Conservation (phyloP, 2,329 filamentous ascomycete genomes). For the Fusarium mundagurra region DNA sequence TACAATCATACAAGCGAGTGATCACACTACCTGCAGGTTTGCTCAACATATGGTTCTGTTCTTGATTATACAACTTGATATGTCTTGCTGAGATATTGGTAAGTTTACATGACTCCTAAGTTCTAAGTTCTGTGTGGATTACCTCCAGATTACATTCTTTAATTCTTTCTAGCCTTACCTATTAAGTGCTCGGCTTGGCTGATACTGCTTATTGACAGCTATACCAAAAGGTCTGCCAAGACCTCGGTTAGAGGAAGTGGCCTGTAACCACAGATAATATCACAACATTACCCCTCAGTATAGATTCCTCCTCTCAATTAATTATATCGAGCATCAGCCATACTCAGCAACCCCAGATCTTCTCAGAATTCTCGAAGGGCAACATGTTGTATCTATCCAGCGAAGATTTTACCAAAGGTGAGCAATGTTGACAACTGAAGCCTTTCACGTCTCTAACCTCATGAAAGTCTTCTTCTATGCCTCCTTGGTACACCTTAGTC, state of each 20-base stretch:
- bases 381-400: not conserved
- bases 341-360: not conserved
- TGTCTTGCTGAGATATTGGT: not conserved
- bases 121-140: no score
- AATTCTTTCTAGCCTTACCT: not conserved
- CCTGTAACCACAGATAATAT: no score
- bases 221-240: no score
- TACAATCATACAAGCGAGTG: not conserved
- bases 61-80: not conserved
- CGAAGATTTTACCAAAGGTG: not conserved
- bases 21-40: not conserved
- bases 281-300: no score
- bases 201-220: no score
- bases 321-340: not conserved
- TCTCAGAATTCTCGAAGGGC: fast-evolving
- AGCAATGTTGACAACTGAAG: not conserved
- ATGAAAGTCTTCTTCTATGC: not conserved
- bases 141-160: no score
- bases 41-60: not conserved
- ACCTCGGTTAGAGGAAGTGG: no score
- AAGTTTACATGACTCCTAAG: not conserved
- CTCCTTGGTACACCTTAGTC: not conserved
- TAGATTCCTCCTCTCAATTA: not conserved
- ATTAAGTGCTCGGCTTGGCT: no score
- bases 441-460: not conserved